Base-by-base conservation (phyloP, 2,329 filamentous ascomycete genomes). In the Monosporascus sp. region DNA sequence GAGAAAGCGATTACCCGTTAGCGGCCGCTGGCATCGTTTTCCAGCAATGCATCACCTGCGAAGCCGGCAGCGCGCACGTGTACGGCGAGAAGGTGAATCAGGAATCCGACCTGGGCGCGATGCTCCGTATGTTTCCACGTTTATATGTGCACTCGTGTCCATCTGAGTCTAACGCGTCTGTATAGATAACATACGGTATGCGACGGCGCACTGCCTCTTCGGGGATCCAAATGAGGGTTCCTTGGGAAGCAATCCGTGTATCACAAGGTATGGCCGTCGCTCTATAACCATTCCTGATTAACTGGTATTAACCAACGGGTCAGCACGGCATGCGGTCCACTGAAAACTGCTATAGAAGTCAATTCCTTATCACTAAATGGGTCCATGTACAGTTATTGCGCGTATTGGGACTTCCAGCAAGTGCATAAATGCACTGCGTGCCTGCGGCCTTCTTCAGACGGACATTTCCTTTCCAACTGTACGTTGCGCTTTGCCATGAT, bases 41-140 rank as follows among this genome's bases (percentile, higher is more conserved):
- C 58, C 65, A 79, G 60, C 68, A 70, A 20, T 85, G 82, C 60
- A 64, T 83, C 46, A 64, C 71, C 38, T 85, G 82, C 65, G 74
- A 84, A 59, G 61, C 77, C 26, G 65, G 62, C 1, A 86, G 83
- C 66, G 66, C 69, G 6, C 83, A 76, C 59, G 61, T 67, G 2
- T 67, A 63, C 5, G 51, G 61, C 5, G 64, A 69, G 20, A 73
- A 73, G 16, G 60, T 76, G 53, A 50, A 56, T 40, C 56, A 56
- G 14, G 43, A 50, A 14, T 78, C 81, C 1, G 83, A 86, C 59
- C 67, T 79, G 11, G 72, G 82, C 58, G 77, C 73, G 56, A 69
- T 77, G 49, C 67, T 86, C 17, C 86, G 82, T 85, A 69, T 61
- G 81, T 73, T n/a, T n/a, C n/a, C n/a, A n/a, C n/a, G n/a, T n/a